phyloP scores from a whole-genome alignment of 352 stramenopile species.

The Pythium rishiriense region DNA sequence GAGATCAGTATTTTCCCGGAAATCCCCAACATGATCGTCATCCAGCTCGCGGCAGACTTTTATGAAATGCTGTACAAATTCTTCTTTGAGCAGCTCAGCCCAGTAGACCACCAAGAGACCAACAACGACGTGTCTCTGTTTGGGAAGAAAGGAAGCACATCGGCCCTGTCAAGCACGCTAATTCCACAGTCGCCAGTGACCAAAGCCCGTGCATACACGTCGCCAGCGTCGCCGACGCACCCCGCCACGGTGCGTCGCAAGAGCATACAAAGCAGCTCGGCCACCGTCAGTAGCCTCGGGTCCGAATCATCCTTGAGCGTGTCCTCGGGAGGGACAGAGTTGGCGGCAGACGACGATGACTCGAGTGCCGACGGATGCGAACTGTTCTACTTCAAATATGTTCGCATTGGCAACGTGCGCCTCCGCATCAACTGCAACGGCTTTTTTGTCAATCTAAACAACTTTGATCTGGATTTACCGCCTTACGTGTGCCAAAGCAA shows the following conservation, averaged over 20 bases:
- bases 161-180: background rate
- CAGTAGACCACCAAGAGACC: conserved; percentile 30
- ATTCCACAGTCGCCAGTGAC: conserved; percentile 13
- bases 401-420: conserved; percentile 75
- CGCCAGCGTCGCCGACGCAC: conserved; percentile 16
- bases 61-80: conserved; percentile 87
- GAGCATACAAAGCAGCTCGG: conserved; percentile 22
- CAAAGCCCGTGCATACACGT: conserved; percentile 12
- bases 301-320: conserved; percentile 16
- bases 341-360: conserved; percentile 48
- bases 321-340: background rate
- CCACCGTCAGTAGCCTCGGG: conserved; percentile 1
- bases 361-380: conserved; percentile 58
- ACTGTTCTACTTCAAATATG: conserved; percentile 87
- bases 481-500: conserved; percentile 82
- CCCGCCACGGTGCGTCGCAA: conserved; percentile 15
- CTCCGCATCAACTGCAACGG: conserved; percentile 84
- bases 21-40: conserved; percentile 82
- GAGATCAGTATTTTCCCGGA: conserved; percentile 85
- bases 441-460: conserved; percentile 84
- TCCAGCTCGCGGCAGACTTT: conserved; percentile 78
- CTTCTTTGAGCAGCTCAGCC: conserved; percentile 65
- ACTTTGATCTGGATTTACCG: conserved; percentile 77
- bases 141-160: conserved; percentile 39
- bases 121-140: conserved; percentile 57